Evolutionary conservation across 805 yeast species (phyloP), one percentile per base, ranked within the genome.

Genomic region (Suhomyces sp.): DNA sequence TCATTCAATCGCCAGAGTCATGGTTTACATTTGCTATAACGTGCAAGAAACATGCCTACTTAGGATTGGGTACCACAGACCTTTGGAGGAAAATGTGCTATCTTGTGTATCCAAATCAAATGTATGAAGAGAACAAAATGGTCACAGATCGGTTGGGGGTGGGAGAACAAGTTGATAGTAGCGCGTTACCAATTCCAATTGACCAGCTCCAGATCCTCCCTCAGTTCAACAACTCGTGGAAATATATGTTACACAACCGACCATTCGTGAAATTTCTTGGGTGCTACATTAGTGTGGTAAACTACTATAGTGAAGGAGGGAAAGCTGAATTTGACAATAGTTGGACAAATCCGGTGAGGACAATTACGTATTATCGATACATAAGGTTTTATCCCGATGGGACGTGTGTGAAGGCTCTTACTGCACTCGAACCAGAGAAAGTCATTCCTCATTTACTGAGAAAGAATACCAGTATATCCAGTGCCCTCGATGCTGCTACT

Each of bases 361-460:
- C 88, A 54, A 84, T 91, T 25, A 86, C 96, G 0, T 91, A 91
- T 53, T 91, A 87, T 54, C 66, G 98, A 43, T 93, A 88, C 56
- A 60, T 82, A 22, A 68, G 97, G 43, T 88, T 91, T 51, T 84
- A 72, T 54, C 81, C 81, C 0, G 83, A 84, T 51, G 97, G 98
- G 0, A 64, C 74, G 1, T 83, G 87, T 40, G 61, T 85, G 27
- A 77, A 83, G 51, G 70, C 85, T 19, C 70, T 87, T 18, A 76
- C 95, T 0, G 74, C 83, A 3, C 69, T 77, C 36, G 91, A 85
- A 48, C 98, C 98, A 0, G 54, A 58, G 2, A 56, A 63, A 27
- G 80, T 88, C 1, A 81, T 90, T 2, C 82, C 82, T 3, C 63
- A 63, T 34, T 69, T 84, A 33, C 67, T 56, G 66, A 51, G 44